Evolutionary conservation across 75 land plant species (phyloP), one percentile per base, ranked within the genome.

Genomic region (Selaginella moellendorffii): DNA sequence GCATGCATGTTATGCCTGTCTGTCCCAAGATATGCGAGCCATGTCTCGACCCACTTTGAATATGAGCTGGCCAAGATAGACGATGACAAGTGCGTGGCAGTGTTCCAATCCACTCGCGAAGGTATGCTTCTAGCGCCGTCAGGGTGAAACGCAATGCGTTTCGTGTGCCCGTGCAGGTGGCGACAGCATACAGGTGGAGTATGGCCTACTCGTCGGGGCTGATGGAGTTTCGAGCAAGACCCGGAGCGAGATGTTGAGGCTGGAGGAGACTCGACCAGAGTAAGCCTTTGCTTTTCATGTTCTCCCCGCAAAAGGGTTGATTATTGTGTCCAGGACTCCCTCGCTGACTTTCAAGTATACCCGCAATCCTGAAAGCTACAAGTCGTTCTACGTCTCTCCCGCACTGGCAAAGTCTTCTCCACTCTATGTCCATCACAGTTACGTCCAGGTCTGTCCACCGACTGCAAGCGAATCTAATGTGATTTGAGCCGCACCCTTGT

Each of bases 131-230:
- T n/a, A n/a, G n/a, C n/a, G n/a, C n/a, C n/a, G n/a, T n/a, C n/a
- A n/a, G n/a, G n/a, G n/a, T n/a, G n/a, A n/a, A n/a, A n/a, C n/a
- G n/a, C n/a, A 36, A 36, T 36, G 46, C 10, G 46, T 36, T 14
- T 36, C 46, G n/a, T n/a, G n/a, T 36, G 46, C 14, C 5, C 10
- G 46, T 36, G 46, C 46, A 5, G 46, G 14, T 5, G 10, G 5
- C 14, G 67, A 68, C 25, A 21, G 14, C 28, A 30, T 60, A 54
- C 31, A 74, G 54, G 76, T 74, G 24, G 65, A 74, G 52, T 74
- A 54, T 74, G 76, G 72, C 54, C 53, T 74, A 22, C 60, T 74
- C 20, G 30, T 74, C 46, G 76, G 76, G 42, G 76, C 76, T 65
- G 76, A 74, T 62, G 76, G 76, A 27, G 68, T 65, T 27, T 64